Conservation (phyloP, 2,329 filamentous ascomycete species). For the Cladosporium phlei region DNA sequence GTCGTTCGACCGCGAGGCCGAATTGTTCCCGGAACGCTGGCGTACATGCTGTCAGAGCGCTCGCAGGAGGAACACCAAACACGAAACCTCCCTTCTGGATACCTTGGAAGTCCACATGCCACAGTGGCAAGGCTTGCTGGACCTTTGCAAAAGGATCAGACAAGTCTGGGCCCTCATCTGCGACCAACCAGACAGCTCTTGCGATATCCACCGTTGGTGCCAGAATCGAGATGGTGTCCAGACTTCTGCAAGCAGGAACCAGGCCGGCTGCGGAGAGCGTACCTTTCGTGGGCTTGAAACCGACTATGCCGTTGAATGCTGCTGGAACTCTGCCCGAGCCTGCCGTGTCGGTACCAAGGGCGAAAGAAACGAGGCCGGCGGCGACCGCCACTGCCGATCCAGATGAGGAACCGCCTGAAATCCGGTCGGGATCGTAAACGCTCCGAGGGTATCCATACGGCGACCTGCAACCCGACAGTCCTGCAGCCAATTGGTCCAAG, state of each 20-base stretch:
- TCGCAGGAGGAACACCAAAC: slow-evolving; percentile 46
- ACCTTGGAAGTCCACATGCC: slow-evolving; percentile 31
- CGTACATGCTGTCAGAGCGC: slow-evolving; percentile 41
- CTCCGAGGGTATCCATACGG: slow-evolving; percentile 55
- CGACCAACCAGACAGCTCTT: slow-evolving; percentile 45
- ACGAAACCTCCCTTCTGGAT: slow-evolving; percentile 39
- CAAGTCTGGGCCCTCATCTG: slow-evolving; percentile 44
- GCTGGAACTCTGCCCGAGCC: slow-evolving; percentile 52
- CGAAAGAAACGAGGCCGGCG: slow-evolving; percentile 50
- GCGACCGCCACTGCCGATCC: slow-evolving; percentile 53
- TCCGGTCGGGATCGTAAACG: slow-evolving; percentile 46
- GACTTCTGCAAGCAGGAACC: slow-evolving; percentile 52
- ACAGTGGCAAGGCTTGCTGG: slow-evolving; percentile 29
- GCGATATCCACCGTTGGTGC: slow-evolving; percentile 47
- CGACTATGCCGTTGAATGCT: slow-evolving; percentile 52
- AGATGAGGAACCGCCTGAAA: slow-evolving; percentile 54
- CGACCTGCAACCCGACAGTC: slow-evolving; percentile 55
- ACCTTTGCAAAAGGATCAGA: slow-evolving; percentile 51
- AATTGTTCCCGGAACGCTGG: slow-evolving; percentile 41
- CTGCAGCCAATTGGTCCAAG: slow-evolving; percentile 60
- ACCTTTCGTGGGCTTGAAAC: slow-evolving; percentile 48
- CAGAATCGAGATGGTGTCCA: slow-evolving; percentile 56
- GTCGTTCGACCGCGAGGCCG: slow-evolving; percentile 35
- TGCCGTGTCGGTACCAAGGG: slow-evolving; percentile 54
- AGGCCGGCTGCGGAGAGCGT: slow-evolving; percentile 48